These are phyloP conservation scores for Tulasnella sp. DNA, from an alignment of 768 basidiomycete genomes.

Conservation along the genomic window DNA sequence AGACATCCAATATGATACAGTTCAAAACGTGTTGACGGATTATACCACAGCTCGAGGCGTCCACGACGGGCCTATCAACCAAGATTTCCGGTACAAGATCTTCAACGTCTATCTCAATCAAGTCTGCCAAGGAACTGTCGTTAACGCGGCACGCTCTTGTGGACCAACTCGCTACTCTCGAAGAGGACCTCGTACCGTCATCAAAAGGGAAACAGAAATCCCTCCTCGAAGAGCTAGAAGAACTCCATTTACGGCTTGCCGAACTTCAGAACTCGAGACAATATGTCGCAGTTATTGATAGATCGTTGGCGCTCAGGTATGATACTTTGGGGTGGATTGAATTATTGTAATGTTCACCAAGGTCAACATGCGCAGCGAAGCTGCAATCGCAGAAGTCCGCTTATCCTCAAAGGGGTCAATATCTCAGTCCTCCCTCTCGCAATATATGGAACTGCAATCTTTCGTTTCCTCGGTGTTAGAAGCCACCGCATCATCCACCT, in stretches of 20 bases:
- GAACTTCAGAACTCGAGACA: conserved; percentile 62
- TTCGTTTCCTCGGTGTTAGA: conserved; percentile 43
- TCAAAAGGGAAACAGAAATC: conserved; percentile 43
- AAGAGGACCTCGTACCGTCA: conserved; percentile 42
- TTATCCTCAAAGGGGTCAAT: conserved; percentile 29
- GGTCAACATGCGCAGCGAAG: conserved; percentile 35
- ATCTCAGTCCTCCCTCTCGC: conserved; percentile 36
- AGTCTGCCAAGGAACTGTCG: conserved; percentile 55
- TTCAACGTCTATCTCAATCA: neutral
- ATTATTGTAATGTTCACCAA: neutral
- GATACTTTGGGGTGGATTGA: conserved; percentile 20
- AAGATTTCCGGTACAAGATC: neutral
- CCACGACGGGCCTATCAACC: neutral
- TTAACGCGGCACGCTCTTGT: conserved; percentile 62
- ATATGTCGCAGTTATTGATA: conserved; percentile 65
- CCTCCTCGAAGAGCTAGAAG: conserved; percentile 72
- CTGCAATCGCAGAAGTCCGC: conserved; percentile 42
- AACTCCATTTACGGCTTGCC: conserved; percentile 59
- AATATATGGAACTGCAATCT: conserved; percentile 48
- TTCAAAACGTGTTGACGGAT: neutral
- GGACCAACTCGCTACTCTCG: conserved; percentile 63
- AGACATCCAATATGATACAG: neutral
- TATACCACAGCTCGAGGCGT: conserved; percentile 4
- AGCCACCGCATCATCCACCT: conserved; percentile 32
- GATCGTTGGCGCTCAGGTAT: conserved; percentile 60